Percentiles rank a stretch among this genome's conserved stretches.
These are phyloP conservation scores for Ceratobasidium sp. DNA, from an alignment of 1,284 basidiomycete genomes.

Conservation along the genomic window DNA sequence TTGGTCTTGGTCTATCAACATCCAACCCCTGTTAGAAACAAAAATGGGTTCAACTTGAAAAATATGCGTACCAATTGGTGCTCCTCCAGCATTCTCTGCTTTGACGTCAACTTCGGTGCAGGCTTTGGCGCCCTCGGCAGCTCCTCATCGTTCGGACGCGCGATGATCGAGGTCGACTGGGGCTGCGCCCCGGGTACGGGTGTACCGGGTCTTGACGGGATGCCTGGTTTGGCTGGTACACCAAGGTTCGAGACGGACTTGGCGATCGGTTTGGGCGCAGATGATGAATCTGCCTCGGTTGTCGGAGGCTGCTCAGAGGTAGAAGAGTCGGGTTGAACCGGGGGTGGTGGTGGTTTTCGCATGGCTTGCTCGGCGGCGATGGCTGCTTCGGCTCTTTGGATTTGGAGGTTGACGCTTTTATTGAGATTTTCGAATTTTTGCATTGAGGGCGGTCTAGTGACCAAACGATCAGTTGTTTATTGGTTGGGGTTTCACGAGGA, in stretches of 20 bases:
- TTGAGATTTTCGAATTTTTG: conserved; percentile 48
- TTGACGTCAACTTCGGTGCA: conserved; percentile 31
- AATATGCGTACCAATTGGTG: conserved; percentile 20
- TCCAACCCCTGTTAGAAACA: neutral
- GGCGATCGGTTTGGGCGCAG: conserved; percentile 22
- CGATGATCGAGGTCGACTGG: conserved; percentile 22
- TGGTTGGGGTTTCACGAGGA: neutral
- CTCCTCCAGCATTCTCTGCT: conserved; percentile 35
- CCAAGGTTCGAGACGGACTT: conserved; percentile 24
- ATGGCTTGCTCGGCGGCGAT: conserved; percentile 33
- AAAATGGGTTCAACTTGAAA: neutral
- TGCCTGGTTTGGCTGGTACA: conserved; percentile 26
- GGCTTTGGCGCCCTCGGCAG: conserved; percentile 34
- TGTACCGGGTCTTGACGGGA: conserved; percentile 35
- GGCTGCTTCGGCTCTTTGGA: conserved; percentile 39
- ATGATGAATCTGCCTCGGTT: neutral
- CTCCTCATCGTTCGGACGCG: conserved; percentile 34
- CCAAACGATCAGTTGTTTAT: neutral
- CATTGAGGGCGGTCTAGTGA: conserved; percentile 42
- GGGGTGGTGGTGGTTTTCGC: conserved; percentile 13
- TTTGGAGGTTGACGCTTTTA: conserved; percentile 37
- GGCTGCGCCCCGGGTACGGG: conserved; percentile 23
- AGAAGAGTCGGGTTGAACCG: conserved; percentile 1
- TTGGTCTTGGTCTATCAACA: conserved; percentile 33
- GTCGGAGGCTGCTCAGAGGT: neutral